Conservation (phyloP, 495 filamentous ascomycete species). For the Aspergillus saccharolyticus region DNA sequence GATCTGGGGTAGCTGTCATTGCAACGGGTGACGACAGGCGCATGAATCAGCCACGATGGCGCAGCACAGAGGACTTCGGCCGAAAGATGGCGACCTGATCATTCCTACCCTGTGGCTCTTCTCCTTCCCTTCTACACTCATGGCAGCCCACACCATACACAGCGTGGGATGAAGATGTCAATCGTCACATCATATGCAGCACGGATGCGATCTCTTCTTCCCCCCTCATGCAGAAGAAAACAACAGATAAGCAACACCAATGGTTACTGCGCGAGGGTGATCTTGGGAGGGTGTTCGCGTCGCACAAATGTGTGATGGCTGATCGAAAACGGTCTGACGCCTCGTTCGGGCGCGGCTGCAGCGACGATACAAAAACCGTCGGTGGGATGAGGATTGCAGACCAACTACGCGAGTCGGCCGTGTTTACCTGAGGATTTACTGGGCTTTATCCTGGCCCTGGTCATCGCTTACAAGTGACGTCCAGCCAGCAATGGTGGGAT, state of each 20-base stretch:
- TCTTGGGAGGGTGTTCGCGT: background rate
- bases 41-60: background rate
- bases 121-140: background rate
- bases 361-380: background rate
- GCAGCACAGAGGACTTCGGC: background rate
- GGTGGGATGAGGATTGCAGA: background rate
- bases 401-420: background rate
- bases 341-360: background rate
- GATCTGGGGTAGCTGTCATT: background rate
- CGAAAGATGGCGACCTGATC: background rate
- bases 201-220: background rate
- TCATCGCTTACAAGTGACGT: background rate
- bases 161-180: background rate
- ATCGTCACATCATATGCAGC: background rate
- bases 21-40: background rate
- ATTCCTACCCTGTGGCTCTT: background rate
- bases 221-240: background rate
- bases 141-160: background rate
- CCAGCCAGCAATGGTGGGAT: background rate
- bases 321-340: background rate
- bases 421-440: background rate
- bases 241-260: background rate
- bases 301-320: background rate
- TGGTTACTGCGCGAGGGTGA: background rate
- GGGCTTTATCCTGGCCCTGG: background rate